phyloP scores from a whole-genome alignment of 1,284 basidiomycete species.

The Schizopora paradoxa region DNA sequence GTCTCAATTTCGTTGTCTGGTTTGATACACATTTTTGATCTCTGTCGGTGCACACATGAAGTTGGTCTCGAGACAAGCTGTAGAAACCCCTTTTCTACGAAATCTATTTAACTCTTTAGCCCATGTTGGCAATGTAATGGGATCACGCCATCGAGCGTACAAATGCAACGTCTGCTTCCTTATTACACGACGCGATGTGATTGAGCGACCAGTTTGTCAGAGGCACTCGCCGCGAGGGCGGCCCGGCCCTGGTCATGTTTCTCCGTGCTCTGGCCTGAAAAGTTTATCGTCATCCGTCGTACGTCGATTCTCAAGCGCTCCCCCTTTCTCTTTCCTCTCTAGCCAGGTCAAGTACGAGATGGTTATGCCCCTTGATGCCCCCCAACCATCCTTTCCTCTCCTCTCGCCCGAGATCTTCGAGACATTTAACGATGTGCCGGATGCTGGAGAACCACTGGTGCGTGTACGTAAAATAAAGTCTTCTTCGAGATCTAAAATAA shows the following conservation, averaged over 20 bases:
- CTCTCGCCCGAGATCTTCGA: slow-evolving; percentile 42
- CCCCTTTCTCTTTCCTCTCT: slow-evolving; percentile 9
- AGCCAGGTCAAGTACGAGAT: slow-evolving; percentile 25
- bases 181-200: not conserved
- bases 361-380: slow-evolving; percentile 38
- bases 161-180: not conserved
- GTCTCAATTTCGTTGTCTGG: slow-evolving; percentile 16
- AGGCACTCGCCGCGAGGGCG: too few species aligned
- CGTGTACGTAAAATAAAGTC: slow-evolving; percentile 10
- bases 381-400: slow-evolving; percentile 36
- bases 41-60: slow-evolving; percentile 27
- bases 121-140: not conserved
- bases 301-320: not conserved
- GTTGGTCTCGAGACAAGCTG: slow-evolving; percentile 68
- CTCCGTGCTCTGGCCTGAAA: not conserved
- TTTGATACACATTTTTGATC: slow-evolving; percentile 14
- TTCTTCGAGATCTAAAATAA: slow-evolving; percentile 20
- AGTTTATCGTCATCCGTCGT: not conserved
- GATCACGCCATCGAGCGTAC: slow-evolving; percentile 12
- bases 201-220: not conserved
- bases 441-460: slow-evolving; percentile 36
- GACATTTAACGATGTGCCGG: slow-evolving; percentile 45
- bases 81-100: slow-evolving; percentile 32
- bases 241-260: slow-evolving; percentile 1
- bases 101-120: slow-evolving; percentile 3